Percentiles rank a stretch among this genome's conserved stretches.
These are phyloP conservation scores for Vickermania ingenoplastis DNA, from an alignment of 208 protist genomes.

Conservation along the genomic window DNA sequence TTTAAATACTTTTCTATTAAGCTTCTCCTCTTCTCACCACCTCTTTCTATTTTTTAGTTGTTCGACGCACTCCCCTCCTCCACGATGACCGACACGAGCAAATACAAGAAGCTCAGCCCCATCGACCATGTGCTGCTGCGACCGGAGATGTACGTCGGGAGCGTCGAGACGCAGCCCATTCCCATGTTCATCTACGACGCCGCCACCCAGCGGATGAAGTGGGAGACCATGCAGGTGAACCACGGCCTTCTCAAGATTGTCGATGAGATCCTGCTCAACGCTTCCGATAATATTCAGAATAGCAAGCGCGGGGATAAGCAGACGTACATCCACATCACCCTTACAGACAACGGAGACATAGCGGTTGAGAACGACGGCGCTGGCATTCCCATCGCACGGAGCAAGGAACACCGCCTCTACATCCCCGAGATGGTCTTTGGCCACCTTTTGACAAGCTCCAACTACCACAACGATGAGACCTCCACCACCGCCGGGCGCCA, in stretches of 20 bases:
- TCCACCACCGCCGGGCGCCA: constrained; percentile 93
- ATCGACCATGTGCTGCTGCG: constrained; percentile 96
- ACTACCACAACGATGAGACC: constrained; percentile 94
- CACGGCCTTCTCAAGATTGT: constrained; percentile 97
- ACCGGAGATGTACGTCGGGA: constrained; percentile 98
- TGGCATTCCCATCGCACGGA: constrained; percentile 89
- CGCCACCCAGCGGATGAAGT: constrained; percentile 69
- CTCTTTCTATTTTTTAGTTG: constrained; percentile 13
- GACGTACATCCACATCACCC: constrained; percentile 88
- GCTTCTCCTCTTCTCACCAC: no score
- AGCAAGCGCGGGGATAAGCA: constrained; percentile 33
- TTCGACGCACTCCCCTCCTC: background rate
- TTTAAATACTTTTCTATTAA: no score
- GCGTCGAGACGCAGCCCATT: constrained; percentile 69
- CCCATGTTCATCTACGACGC: constrained; percentile 89
- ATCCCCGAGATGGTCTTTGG: constrained; percentile 98
- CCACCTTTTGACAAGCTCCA: constrained; percentile 93
- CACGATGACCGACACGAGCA: constrained; percentile 68
- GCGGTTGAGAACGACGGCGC: constrained; percentile 94
- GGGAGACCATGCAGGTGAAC: constrained; percentile 90
- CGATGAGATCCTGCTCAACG: constrained; percentile 98
- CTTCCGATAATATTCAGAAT: constrained; percentile 94
- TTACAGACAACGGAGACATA: constrained; percentile 85
- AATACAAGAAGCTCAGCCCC: constrained; percentile 89
- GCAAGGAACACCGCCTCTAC: constrained; percentile 90